phyloP scores from a whole-genome alignment of 164 flowering plant genomes.

The Kingdonia uniflora region DNA sequence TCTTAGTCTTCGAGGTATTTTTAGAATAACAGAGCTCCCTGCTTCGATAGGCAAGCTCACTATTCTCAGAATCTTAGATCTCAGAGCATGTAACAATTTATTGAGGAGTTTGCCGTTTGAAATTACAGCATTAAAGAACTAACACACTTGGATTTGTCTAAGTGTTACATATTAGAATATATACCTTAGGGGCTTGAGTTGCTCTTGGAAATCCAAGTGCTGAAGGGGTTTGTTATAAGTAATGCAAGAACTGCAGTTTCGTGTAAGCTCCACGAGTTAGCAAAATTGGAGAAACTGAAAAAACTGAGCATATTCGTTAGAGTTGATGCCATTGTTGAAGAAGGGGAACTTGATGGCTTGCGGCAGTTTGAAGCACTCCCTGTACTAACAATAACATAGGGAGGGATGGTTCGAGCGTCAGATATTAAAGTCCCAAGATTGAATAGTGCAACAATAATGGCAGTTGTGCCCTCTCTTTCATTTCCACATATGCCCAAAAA shows the following conservation, averaged over 20 bases:
- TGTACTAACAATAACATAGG: constrained; percentile 25
- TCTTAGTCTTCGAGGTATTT: constrained; percentile 40
- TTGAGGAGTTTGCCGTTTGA: constrained; percentile 13
- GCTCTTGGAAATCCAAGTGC: constrained; percentile 26
- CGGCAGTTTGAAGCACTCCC: constrained; percentile 4
- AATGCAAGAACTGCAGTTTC: neutral
- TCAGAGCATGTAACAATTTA: constrained; percentile 33
- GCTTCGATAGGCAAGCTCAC: constrained; percentile 12
- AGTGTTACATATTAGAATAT: constrained; percentile 24
- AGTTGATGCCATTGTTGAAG: neutral
- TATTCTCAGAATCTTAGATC: constrained; percentile 23
- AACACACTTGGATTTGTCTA: constrained; percentile 39
- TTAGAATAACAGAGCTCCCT: constrained; percentile 23
- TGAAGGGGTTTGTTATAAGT: constrained; percentile 39
- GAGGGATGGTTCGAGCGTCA: neutral
- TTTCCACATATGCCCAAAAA: constrained; percentile 12
- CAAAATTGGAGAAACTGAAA: constrained; percentile 13
- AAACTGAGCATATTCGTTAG: constrained; percentile 23
- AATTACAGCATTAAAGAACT: constrained; percentile 18
- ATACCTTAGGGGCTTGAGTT: constrained; percentile 26
- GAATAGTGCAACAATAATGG: neutral
- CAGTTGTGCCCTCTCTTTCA: too few species aligned
- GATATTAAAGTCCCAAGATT: too few species aligned
- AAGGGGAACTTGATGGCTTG: constrained; percentile 1
- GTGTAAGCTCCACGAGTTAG: constrained; percentile 17